These are phyloP conservation scores for Xenosphaeropsis pyriputrescens DNA, from an alignment of 2,329 filamentous ascomycete genomes.

Conservation along the genomic window DNA sequence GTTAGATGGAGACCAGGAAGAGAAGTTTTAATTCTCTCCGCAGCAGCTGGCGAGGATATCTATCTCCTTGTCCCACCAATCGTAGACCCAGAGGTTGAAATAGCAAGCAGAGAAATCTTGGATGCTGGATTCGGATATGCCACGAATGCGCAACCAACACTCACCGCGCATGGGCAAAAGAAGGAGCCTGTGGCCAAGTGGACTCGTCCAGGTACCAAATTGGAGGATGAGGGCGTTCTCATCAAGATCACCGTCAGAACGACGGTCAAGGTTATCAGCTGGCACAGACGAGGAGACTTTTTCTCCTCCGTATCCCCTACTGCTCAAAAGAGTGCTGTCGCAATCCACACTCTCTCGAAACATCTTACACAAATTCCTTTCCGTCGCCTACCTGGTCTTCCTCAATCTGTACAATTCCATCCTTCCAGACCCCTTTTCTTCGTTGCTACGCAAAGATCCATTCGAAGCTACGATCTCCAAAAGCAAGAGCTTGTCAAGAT, in stretches of 20 bases:
- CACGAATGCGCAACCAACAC: constrained; percentile 43
- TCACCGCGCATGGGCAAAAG: constrained; percentile 36
- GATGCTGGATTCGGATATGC: constrained; percentile 91
- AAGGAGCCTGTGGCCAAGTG: constrained; percentile 72
- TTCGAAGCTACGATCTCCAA: constrained; percentile 87
- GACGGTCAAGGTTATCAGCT: constrained; percentile 74
- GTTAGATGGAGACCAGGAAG: constrained; percentile 82
- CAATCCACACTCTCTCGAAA: constrained; percentile 89
- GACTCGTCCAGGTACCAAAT: constrained; percentile 59
- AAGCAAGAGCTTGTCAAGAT: constrained; percentile 87
- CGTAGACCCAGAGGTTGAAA: constrained; percentile 58
- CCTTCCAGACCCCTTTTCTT: constrained; percentile 88
- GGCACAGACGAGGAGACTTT: constrained; percentile 91
- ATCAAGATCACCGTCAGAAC: constrained; percentile 69
- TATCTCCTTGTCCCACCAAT: constrained; percentile 70
- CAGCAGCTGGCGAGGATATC: constrained; percentile 70
- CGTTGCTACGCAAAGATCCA: constrained; percentile 84
- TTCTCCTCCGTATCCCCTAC: constrained; percentile 80
- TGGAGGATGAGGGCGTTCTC: constrained; percentile 67
- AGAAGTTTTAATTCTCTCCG: constrained; percentile 69
- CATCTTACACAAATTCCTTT: constrained; percentile 93
- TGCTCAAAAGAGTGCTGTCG: constrained; percentile 65
- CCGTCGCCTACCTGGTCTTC: constrained; percentile 56
- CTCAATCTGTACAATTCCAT: constrained; percentile 89
- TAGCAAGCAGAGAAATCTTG: constrained; percentile 59